A percentile compares a stretch with the other conserved stretches of the same genome.
Conservation (phyloP, 2,329 filamentous ascomycete genomes). For the Apiospora aurea region DNA sequence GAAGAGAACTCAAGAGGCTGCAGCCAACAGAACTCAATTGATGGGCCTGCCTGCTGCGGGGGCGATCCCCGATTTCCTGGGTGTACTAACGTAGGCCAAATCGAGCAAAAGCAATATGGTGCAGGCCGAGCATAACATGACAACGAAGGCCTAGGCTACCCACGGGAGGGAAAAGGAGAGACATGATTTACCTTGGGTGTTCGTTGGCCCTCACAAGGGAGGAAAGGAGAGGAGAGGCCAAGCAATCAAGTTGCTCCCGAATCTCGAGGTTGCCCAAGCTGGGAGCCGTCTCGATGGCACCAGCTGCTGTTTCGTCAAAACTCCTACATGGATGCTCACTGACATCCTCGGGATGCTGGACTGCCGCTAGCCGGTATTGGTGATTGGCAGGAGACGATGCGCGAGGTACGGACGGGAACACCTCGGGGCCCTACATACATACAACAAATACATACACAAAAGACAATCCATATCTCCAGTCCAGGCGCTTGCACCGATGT, state of each 20-base stretch:
- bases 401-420: neutral
- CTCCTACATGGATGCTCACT: neutral
- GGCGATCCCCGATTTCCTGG: neutral
- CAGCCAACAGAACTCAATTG: neutral
- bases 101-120: constrained; percentile 17
- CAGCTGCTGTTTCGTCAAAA: neutral
- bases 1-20: neutral
- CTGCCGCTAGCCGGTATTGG: constrained; percentile 5
- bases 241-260: constrained; percentile 8
- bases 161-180: neutral
- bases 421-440: constrained; percentile 17
- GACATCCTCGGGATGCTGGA: neutral
- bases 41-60: neutral
- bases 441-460: neutral
- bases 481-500: neutral
- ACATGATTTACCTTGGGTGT: constrained; percentile 9
- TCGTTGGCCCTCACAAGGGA: neutral
- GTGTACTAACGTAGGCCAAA: constrained; percentile 3
- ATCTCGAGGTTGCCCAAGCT: constrained; percentile 1
- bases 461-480: neutral
- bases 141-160: neutral
- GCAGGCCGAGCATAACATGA: neutral
- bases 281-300: neutral
- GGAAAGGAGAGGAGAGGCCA: neutral
- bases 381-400: neutral